Evolutionary conservation across 176 grass and related monocot genomes (phyloP), one percentile per base, ranked within the genome.

Genomic region (Juncus effusus): DNA sequence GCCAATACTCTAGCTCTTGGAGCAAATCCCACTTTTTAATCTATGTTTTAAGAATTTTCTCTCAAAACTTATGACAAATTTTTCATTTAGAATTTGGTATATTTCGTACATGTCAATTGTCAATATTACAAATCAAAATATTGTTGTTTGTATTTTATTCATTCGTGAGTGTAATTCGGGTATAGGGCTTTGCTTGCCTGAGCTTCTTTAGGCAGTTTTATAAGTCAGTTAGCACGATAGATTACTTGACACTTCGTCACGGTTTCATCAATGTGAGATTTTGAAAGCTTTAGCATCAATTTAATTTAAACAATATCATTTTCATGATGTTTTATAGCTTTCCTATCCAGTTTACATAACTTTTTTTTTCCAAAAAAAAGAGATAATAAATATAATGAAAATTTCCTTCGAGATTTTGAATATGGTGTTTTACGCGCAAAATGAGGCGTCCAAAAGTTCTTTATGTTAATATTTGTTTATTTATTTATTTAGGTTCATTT

Each of bases 191-290:
- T n/a, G n/a, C n/a, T n/a, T n/a, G n/a, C n/a, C n/a, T 67, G 53
- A 84, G 83, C 59, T 96, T 96, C 75, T 88, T 96, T 64, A 83
- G 67, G 69, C 87, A 96, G 60, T 88, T 91, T 42, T 76, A 88
- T 51, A 84, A 79, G 84, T 91, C 92, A 61, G 77, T 96, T 58
- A 49, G 58, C 42, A 86, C 64, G 76, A 77, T 72, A 39, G 92
- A 96, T 64, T 96, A 91, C 67, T 77, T 96, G 36, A 96, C 92
- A 7, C 60, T 96, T 69, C 65, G 87, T 4, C 87, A 96, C 0
- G 92, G 87, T 40, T 96, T 96, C 69, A 96, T 96, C 69, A 79
- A 67, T 67, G 92, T 96, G 80, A 86, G 80, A 59, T 71, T 3
- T 47, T 47, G 44, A 47, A 45, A 45, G 5, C 1, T 47, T 28